Evolutionary conservation across 2,329 filamentous ascomycete species (phyloP), one percentile per base, ranked within the genome.

Genomic region (Cercospora sojina): DNA sequence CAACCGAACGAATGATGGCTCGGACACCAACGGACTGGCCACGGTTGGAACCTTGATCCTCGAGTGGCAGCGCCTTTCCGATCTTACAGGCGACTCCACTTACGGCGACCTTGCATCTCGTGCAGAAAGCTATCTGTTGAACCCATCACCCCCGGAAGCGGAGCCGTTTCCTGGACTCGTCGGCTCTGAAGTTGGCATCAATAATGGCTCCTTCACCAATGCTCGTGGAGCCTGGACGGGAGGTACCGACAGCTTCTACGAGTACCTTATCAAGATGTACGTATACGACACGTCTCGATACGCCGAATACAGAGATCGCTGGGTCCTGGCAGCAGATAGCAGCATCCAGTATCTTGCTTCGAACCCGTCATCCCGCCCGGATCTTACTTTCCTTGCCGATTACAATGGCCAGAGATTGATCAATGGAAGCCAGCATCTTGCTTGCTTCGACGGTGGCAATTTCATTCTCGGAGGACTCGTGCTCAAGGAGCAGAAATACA

Each of bases 201-300:
- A 80, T 2, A 87, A 85, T 3, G 92, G 92, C 27, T 73, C 81
- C 6, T 94, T 96, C 72, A 72, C 85, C 16, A 86, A 94, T 74
- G 84, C 84, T 23, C 73, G 71, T 1, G 92, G 93, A 61, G 90
- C 91, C 55, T 96, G 92, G 63, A 85, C 86, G 41, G 91, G 90
- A 59, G 90, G 90, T 10, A 86, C 85, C 27, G 92, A 96, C 77
- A 91, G 88, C 57, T 96, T 89, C 80, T 96, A 96, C 80, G 91
- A 96, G 79, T 96, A 96, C 74, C 85, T 96, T 32, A 89, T 96
- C 78, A 96, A 96, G 82, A 94, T 95, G 90, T 96, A 89, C 74
- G 79, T 94, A 62, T 96, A 96, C 77, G 90, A 94, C 75, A 83
- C 87, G 0, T 72, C 77, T 8, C 83, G 87, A 2, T 96, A 91